Evolutionary conservation across 2,329 filamentous ascomycete genomes (phyloP).

Genomic region (Curvularia sp.): DNA sequence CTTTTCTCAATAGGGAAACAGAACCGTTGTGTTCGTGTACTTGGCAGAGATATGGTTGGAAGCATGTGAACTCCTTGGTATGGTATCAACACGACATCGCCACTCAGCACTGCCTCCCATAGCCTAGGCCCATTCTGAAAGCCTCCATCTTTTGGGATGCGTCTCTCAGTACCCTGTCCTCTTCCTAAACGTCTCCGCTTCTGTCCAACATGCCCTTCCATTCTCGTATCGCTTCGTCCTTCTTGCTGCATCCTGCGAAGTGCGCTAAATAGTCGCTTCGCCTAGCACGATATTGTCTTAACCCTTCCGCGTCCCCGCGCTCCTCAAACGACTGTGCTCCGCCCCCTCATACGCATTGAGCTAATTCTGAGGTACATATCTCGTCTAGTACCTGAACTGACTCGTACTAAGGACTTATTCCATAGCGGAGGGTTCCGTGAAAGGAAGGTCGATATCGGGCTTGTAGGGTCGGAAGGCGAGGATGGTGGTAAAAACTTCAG

Average conservation of each 20-base stretch:
- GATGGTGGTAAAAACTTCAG: slow-evolving; percentile 51
- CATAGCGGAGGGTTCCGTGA: slow-evolving; percentile 55
- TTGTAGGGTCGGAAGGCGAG: slow-evolving; percentile 52
- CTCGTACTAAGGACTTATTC: slow-evolving; percentile 47
- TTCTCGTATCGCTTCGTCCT: slow-evolving; percentile 46
- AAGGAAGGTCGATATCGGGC: slow-evolving; percentile 46
- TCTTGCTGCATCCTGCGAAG: slow-evolving; percentile 50
- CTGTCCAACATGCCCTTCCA: slow-evolving; percentile 37
- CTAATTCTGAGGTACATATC: slow-evolving; percentile 53
- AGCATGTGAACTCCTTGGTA: neutral
- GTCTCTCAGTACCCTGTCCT: slow-evolving; percentile 34
- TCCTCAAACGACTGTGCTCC: slow-evolving; percentile 22
- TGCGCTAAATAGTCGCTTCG: slow-evolving; percentile 55
- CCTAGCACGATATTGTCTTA: slow-evolving; percentile 48
- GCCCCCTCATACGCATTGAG: slow-evolving; percentile 54
- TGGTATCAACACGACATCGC: neutral
- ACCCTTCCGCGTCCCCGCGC: slow-evolving; percentile 46
- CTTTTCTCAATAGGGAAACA: neutral
- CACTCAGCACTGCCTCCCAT: neutral
- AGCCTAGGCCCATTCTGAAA: slow-evolving; percentile 25
- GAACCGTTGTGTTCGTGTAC: neutral
- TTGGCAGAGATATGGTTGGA: neutral
- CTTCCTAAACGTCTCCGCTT: slow-evolving; percentile 35
- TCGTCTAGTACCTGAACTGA: slow-evolving; percentile 43
- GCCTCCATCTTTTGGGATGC: slow-evolving; percentile 33